These are phyloP conservation scores for Rubus parviflorus DNA, from an alignment of 306 rosid genomes.

Conservation along the genomic window DNA sequence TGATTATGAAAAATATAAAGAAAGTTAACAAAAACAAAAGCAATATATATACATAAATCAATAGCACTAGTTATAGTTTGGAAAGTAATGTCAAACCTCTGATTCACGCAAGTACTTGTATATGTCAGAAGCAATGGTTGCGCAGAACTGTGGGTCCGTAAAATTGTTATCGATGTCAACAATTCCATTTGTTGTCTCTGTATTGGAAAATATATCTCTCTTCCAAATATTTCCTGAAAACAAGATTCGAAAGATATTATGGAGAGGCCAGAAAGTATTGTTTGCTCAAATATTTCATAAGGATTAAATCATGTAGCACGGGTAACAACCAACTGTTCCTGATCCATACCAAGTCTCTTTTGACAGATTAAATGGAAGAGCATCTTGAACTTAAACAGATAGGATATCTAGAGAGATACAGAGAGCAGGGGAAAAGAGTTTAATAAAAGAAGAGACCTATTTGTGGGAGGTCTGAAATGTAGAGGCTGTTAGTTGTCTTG, in stretches of 20 bases:
- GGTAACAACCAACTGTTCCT: slow-evolving; percentile 1
- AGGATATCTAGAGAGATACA: background rate
- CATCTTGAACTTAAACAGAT: background rate
- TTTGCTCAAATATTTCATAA: background rate
- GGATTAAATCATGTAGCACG: background rate
- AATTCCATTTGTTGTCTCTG: slow-evolving; percentile 29
- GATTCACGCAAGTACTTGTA: slow-evolving; percentile 47
- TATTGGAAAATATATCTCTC: slow-evolving; percentile 18
- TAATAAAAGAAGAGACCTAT: slow-evolving; percentile 35
- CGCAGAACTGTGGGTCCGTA: slow-evolving; percentile 48
- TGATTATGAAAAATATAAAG: background rate
- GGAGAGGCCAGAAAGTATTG: background rate
- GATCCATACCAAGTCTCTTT: background rate
- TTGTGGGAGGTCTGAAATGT: slow-evolving; percentile 32
- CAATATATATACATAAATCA: background rate
- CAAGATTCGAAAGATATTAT: slow-evolving; percentile 12
- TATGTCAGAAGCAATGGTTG: slow-evolving; percentile 47
- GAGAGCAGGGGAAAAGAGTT: background rate
- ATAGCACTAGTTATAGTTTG: slow-evolving; percentile 1
- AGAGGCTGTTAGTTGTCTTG: slow-evolving; percentile 28
- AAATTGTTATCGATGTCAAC: slow-evolving; percentile 41
- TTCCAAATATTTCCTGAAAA: slow-evolving; percentile 35
- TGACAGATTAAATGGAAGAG: background rate
- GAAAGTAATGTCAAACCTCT: slow-evolving; percentile 44
- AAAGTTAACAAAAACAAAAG: background rate